Percentiles rank a stretch among this genome's conserved stretches.
Evolutionary conservation across 495 filamentous ascomycete genomes (phyloP).

Genomic region (Talaromyces wortmannii): DNA sequence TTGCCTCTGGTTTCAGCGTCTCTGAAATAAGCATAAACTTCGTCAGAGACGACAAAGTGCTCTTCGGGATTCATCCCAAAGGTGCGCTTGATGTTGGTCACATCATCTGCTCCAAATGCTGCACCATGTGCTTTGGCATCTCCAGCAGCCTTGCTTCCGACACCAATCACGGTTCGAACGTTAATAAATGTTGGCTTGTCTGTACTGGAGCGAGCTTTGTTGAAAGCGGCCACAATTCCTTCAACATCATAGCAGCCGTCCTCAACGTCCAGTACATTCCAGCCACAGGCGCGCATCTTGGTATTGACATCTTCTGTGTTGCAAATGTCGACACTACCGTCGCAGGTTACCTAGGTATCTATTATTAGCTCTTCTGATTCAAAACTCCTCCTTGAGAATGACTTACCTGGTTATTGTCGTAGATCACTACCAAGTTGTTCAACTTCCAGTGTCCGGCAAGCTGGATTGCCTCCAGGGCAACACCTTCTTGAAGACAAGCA

Average conservation of each 20-base stretch:
- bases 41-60: slow-evolving; percentile 37
- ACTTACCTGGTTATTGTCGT: slow-evolving; percentile 53
- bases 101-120: slow-evolving; percentile 38
- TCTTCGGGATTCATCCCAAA: slow-evolving; percentile 38
- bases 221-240: slow-evolving; percentile 41
- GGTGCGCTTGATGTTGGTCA: slow-evolving; percentile 40
- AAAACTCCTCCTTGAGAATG: not conserved
- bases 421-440: slow-evolving; percentile 49
- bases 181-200: slow-evolving; percentile 55
- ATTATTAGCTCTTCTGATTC: too few relatives aligned
- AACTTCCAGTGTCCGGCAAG: slow-evolving; percentile 49
- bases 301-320: slow-evolving; percentile 53
- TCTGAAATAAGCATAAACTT: slow-evolving; percentile 42
- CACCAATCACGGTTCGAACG: slow-evolving; percentile 49
- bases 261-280: slow-evolving; percentile 48
- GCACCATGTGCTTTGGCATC: slow-evolving; percentile 45
- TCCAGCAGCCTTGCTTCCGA: slow-evolving; percentile 43
- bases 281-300: slow-evolving; percentile 53
- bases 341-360: slow-evolving; percentile 30
- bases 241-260: slow-evolving; percentile 48
- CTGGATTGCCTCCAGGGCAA: slow-evolving; percentile 50
- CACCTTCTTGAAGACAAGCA: slow-evolving; percentile 53
- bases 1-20: slow-evolving; percentile 31
- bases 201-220: slow-evolving; percentile 28
- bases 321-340: slow-evolving; percentile 47